phyloP scores from a whole-genome alignment of 2,329 filamentous ascomycete genomes.

The Curvularia hawaiiensis region DNA sequence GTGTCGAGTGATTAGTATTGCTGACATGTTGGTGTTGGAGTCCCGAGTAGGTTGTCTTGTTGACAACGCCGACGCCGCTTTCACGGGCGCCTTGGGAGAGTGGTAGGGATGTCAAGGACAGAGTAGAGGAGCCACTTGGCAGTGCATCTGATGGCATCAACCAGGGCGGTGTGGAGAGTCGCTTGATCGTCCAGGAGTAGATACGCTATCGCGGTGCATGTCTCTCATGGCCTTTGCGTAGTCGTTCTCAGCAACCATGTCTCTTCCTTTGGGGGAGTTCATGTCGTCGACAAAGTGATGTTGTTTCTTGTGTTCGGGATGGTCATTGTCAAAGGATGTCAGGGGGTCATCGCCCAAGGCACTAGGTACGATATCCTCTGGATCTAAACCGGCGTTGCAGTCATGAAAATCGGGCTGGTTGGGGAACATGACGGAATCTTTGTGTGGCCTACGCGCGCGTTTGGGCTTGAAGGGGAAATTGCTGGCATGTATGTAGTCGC shows the following conservation, averaged over 20 bases:
- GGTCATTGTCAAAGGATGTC: conserved; percentile 20
- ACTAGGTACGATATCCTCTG: conserved; percentile 41
- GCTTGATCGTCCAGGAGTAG: conserved; percentile 7
- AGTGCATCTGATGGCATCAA: conserved; percentile 1
- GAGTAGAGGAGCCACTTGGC: not conserved
- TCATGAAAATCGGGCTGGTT: conserved; percentile 20
- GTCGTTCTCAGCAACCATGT: conserved; percentile 33
- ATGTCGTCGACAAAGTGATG: conserved; percentile 29
- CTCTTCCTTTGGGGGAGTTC: conserved; percentile 18
- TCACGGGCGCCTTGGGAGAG: not conserved
- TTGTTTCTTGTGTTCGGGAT: conserved; percentile 24
- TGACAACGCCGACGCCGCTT: not conserved
- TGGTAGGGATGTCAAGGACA: not conserved
- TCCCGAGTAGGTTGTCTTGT: not conserved
- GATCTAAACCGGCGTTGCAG: conserved; percentile 24
- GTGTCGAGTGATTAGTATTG: not conserved
- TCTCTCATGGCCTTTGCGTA: conserved; percentile 40
- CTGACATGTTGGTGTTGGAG: not conserved
- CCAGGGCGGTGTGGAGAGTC: conserved; percentile 9
- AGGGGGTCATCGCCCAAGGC: conserved; percentile 29
- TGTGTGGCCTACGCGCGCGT: conserved; percentile 26
- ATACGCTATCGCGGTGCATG: conserved; percentile 24
- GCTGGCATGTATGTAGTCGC: conserved; percentile 37
- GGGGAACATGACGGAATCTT: conserved; percentile 34
- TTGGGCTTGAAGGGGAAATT: conserved; percentile 36